A percentile compares a stretch with the other conserved stretches of the same genome.
These are phyloP conservation scores for Mucor lusitanicus DNA, from an alignment of 371 early-diverging fungal genomes.

Conservation along the genomic window DNA sequence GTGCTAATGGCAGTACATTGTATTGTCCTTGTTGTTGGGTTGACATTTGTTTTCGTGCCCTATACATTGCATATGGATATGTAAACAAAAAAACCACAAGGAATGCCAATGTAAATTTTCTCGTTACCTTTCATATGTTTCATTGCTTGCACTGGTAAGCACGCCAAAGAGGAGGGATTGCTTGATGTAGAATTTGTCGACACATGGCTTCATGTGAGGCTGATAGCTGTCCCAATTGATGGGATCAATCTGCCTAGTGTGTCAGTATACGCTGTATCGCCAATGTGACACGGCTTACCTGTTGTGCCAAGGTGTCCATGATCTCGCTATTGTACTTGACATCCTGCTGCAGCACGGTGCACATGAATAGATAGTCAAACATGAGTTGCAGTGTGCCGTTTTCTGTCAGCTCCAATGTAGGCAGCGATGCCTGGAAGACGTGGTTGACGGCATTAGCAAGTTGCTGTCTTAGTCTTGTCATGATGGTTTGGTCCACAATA, in stretches of 20 bases:
- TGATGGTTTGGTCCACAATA: slow-evolving; percentile 36
- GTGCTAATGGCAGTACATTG: slow-evolving; percentile 55
- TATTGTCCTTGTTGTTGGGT: slow-evolving; percentile 36
- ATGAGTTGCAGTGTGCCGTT: slow-evolving; percentile 56
- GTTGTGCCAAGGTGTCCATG: background rate
- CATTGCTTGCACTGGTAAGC: slow-evolving; percentile 41
- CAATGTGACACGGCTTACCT: background rate
- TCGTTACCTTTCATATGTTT: slow-evolving; percentile 47
- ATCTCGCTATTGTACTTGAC: background rate
- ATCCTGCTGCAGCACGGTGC: slow-evolving; percentile 5
- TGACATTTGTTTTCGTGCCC: slow-evolving; percentile 15
- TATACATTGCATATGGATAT: background rate
- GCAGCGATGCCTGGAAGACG: background rate
- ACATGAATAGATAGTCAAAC: slow-evolving; percentile 55
- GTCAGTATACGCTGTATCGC: background rate
- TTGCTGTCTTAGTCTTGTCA: slow-evolving; percentile 4
- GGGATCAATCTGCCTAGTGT: slow-evolving; percentile 51
- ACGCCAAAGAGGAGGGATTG: slow-evolving; percentile 51
- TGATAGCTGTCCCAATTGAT: slow-evolving; percentile 58
- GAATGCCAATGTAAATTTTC: background rate
- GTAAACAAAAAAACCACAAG: background rate
- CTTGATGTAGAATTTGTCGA: slow-evolving; percentile 51
- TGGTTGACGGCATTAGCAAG: background rate
- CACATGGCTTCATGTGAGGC: slow-evolving; percentile 42
- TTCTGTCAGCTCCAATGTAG: slow-evolving; percentile 27